Evolutionary conservation across 768 basidiomycete genomes (phyloP), one percentile per base, ranked within the genome.

Genomic region (Trametes cingulata): DNA sequence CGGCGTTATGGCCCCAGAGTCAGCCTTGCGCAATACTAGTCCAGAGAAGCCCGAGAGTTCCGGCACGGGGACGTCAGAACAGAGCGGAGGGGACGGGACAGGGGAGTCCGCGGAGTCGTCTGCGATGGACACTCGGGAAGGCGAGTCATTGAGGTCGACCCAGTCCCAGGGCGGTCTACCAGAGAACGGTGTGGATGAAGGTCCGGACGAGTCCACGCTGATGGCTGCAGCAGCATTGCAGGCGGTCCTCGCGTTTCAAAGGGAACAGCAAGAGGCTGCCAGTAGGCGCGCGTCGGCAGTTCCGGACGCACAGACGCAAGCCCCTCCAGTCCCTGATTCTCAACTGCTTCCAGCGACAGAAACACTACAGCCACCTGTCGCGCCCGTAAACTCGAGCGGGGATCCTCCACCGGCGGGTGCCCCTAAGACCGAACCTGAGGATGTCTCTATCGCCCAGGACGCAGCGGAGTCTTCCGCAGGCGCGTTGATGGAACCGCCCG

Each of bases 221-320:
- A 58, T 58, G 52, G 61, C 61, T 12, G 61, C 61, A 13, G 33
- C 56, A 15, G 73, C 70, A 20, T 62, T 74, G 65, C 69, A 78
- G 55, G 74, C 72, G 22, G 72, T 74, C n/a, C 65, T 78, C 10
- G 63, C 75, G 15, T 60, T 43, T 46, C 69, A 72, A 25, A 70
- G 72, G 60, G 73, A 72, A 40, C 69, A 73, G 41, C 73, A 73
- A 2, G 53, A 52, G 48, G 60, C 65, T 10, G 62, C 52, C 43
- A 41, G 36, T 22, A 42, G 37, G 25, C 33, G 37, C 5, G 53
- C 48, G 5, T 36, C 41, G 10, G 20, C 41, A 25, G 42, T 45
- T 2, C 45, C 47, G 12, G 47, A 42, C 40, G 15, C 35, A 15
- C 22, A 10, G 7, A 25, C 45, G 35, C 43, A 22, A 20, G 7